Base-by-base conservation (phyloP, 1,284 basidiomycete genomes). In the Porphyrellus sp. region DNA sequence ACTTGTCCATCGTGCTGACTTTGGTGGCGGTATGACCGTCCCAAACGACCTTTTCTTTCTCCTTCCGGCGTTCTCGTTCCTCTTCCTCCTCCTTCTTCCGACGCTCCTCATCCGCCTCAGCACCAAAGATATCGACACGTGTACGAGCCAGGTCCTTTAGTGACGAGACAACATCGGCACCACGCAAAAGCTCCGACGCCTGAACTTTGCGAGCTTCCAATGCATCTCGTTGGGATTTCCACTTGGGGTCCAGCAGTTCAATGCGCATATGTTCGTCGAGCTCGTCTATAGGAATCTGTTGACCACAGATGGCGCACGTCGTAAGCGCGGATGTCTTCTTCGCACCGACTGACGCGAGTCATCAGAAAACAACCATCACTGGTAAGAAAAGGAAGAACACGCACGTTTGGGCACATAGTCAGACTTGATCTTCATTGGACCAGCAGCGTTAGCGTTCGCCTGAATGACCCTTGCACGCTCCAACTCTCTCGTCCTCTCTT, bases 231-330 rank as follows among this genome's bases (percentile, higher is more conserved):
- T 96, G 92, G 55, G 93, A 92, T 70, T 97, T 97, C 94, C 94
- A 98, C 66, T 89, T 86, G 37, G 97, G 97, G 73, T 99, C 95
- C 63, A 99, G 82, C 46, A 98, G 75, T 71, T 99, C 97, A 70
- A 99, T 98, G 65, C 97, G 91, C 80, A 98, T 96, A 72, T 99
- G 97, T 69, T 99, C 95, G 60, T 94, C 86, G 56, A 99, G 80
- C 70, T 99, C 95, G 73, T 94, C 89, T 60, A 97, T 86, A 25
- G 94, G 86, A 24, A 99, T 91, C 70, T 92, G 87, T 69, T 98
- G 93, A 28, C 90, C 89, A 74, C 96, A 98, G 62, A 98, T 91
- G 11, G 87, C 84, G 74, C 95, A 98, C 20, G 87, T 91, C 3
- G 93, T 92, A 71, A 89, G 85, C 25, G 83, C 79, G 43, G 85